Base-by-base conservation (phyloP, 345 rosid genomes). In the Lumnitzera racemosa region DNA sequence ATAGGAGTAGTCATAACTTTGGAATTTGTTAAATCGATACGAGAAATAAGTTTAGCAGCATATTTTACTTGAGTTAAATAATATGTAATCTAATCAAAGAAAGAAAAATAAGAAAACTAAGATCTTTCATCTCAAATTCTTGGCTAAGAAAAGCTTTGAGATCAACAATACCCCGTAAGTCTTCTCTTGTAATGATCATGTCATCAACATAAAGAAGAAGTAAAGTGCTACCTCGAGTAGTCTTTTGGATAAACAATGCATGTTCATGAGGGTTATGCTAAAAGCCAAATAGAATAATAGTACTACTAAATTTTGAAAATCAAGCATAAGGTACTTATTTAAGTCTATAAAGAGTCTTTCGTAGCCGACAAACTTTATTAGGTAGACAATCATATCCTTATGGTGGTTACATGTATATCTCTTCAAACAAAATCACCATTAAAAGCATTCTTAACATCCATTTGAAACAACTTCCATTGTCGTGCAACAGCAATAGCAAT, bases 201-300 rank as follows among this genome's bases (percentile, higher is more conserved):
- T 56, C 72, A 62, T 68, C 62, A 5, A 68, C 67, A 63, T 64
- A 64, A 3, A 58, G 49, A 1, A 36, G 36, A 13, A 15, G 36
- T 0, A n/a, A 41, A 41, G 16, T 55, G 15, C 2, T 11, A 5
- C 50, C 20, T 3, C 13, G 1, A 16, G 43, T 11, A 13, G 50
- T 29, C 11, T 16, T 2, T 2, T 2, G 13, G 9, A 43, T 0
- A 41, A 62, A 62, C 3, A 36, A 15, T 3, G 57, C 15, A 20
- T 15, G 23, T 6, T 52, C 65, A 41, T 52, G 20, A 6, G 49
- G 13, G 23, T 41, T 51, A 5, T 12, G 17, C 2, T 5, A 2
- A 20, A 61, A 55, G 20, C 36, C 3, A 31, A 15, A 51, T 20
- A 15, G 27, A 8, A n/a, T 2, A 12, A 47, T 12, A 16, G 7